Percentiles rank a stretch among this genome's conserved stretches.
Conservation (phyloP, 2,329 filamentous ascomycete species). For the Fusarium udum region DNA sequence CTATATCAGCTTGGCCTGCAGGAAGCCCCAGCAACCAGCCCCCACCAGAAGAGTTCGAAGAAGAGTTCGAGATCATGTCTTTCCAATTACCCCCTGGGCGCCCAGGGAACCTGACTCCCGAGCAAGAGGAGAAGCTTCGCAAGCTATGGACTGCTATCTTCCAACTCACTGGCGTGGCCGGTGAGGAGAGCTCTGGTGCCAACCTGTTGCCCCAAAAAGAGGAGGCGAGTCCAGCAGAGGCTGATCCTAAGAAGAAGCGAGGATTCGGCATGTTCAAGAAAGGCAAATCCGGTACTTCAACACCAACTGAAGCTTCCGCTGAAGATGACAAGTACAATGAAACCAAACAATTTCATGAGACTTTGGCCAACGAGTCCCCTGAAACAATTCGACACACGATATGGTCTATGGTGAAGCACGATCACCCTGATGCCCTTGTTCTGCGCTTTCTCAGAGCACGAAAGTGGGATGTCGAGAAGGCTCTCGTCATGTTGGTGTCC, state of each 20-base stretch:
- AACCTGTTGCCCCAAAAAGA: conserved; percentile 32
- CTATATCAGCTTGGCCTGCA: conserved; percentile 30
- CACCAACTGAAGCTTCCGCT: conserved; percentile 53
- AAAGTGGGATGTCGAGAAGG: conserved; percentile 95
- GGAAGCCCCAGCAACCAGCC: not conserved
- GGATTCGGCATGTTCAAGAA: conserved; percentile 72
- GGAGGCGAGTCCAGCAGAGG: conserved; percentile 40
- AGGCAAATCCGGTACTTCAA: conserved; percentile 49
- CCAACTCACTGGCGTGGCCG: conserved; percentile 74
- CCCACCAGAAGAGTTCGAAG: conserved; percentile 12
- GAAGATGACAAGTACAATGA: conserved; percentile 93
- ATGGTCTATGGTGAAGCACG: conserved; percentile 95
- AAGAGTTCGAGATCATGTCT: conserved; percentile 50
- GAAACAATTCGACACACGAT: conserved; percentile 83
- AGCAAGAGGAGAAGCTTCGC: conserved; percentile 87
- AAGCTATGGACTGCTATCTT: conserved; percentile 85
- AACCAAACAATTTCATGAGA: conserved; percentile 84
- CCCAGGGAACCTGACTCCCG: conserved; percentile 85
- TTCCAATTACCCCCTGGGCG: conserved; percentile 70
- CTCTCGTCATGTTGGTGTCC: conserved; percentile 91
- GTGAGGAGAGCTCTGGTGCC: conserved; percentile 39
- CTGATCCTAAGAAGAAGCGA: conserved; percentile 77
- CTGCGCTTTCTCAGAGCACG: conserved; percentile 87
- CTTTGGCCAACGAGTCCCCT: conserved; percentile 78
- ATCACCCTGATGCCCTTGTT: conserved; percentile 87